Percentiles rank a stretch among this genome's conserved stretches.
These are phyloP conservation scores for Vitis amurensis DNA, from an alignment of 164 flowering plant species.

Conservation along the genomic window DNA sequence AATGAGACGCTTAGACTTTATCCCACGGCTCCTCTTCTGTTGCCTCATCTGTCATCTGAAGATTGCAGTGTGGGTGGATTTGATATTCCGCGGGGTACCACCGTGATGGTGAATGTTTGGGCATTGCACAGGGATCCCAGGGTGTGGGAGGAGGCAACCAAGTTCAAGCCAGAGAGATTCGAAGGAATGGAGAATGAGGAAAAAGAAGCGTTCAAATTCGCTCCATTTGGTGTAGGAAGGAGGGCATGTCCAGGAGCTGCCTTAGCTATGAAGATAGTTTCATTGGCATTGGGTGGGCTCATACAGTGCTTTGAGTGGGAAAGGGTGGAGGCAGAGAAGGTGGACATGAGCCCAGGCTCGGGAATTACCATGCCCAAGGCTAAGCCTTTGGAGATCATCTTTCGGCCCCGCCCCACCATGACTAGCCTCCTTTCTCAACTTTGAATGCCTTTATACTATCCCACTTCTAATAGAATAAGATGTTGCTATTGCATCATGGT, in stretches of 20 bases:
- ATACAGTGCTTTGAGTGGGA: conserved; percentile 36
- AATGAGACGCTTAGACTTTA: conserved; percentile 46
- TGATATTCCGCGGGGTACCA: conserved; percentile 40
- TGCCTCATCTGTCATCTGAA: conserved; percentile 44
- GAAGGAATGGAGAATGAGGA: conserved; percentile 11
- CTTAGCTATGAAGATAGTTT: conserved; percentile 12
- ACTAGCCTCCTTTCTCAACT: conserved; percentile 3
- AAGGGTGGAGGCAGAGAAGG: conserved; percentile 11
- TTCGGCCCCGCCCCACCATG: conserved; percentile 7
- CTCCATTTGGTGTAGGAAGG: conserved; percentile 32
- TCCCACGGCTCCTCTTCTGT: conserved; percentile 43
- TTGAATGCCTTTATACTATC: neutral
- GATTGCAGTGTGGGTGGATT: conserved; percentile 38
- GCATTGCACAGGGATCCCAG: conserved; percentile 50
- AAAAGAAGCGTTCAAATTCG: conserved; percentile 20
- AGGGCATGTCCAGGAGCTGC: conserved; percentile 30
- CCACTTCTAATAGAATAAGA: too few species aligned
- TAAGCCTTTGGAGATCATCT: conserved; percentile 21
- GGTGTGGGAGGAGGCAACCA: conserved; percentile 46
- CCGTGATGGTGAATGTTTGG: conserved; percentile 46
- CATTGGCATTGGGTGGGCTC: conserved; percentile 16
- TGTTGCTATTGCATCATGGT: too few species aligned
- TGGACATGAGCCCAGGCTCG: conserved; percentile 20
- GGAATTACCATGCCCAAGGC: conserved; percentile 21
- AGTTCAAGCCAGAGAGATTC: conserved; percentile 62